A percentile compares a stretch with the other conserved stretches of the same genome.
These are phyloP conservation scores for Mortierella sp. DNA, from an alignment of 371 early-diverging fungal genomes.

Conservation along the genomic window DNA sequence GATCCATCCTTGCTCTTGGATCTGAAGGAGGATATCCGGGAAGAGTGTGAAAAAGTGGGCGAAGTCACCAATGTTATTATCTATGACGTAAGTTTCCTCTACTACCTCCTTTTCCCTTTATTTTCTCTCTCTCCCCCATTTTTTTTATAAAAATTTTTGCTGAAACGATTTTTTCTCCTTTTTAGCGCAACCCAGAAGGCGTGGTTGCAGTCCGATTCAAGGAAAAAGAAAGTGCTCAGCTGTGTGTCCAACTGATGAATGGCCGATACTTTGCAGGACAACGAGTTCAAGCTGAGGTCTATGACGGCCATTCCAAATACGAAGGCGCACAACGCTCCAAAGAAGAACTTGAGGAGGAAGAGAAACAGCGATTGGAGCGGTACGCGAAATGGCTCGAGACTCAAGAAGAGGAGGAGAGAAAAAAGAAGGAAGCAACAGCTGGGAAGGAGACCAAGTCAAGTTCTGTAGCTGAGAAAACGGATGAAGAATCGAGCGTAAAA, in stretches of 20 bases:
- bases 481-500: background rate
- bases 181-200: conserved; percentile 85
- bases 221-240: conserved; percentile 80
- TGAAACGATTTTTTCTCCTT: background rate
- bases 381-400: conserved; percentile 86
- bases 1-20: conserved; percentile 91
- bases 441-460: no score
- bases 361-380: conserved; percentile 75
- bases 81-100: conserved; percentile 75
- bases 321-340: conserved; percentile 60
- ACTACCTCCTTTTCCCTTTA: no score
- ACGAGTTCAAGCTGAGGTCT: conserved; percentile 81
- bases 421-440: background rate
- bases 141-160: no score
- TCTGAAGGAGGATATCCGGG: conserved; percentile 91
- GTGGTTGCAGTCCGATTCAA: conserved; percentile 90
- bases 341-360: conserved; percentile 76
- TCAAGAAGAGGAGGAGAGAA: conserved; percentile 37
- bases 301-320: conserved; percentile 80
- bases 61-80: conserved; percentile 91
- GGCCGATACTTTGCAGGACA: conserved; percentile 92
- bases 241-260: conserved; percentile 90
- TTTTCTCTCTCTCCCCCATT: conserved; percentile 1
- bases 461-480: no score
- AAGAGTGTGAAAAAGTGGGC: conserved; percentile 93